Conservation (phyloP, 2,329 filamentous ascomycete genomes). For the Sporothrix humicola region DNA sequence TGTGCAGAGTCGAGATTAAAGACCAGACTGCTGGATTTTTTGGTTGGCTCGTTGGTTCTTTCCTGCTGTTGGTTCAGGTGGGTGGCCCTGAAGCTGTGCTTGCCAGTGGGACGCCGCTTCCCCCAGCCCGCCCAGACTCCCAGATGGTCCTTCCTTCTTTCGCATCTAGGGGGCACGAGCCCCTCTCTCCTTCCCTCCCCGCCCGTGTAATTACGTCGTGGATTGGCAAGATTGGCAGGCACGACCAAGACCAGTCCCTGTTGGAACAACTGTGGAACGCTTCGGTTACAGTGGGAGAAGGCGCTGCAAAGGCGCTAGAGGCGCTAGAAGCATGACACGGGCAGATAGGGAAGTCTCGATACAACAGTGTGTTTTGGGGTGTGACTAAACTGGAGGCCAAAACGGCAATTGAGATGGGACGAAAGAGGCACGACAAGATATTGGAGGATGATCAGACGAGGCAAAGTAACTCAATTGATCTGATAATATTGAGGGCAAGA, state of each 20-base stretch:
- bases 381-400: neutral
- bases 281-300: conserved; percentile 13
- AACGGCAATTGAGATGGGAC: neutral
- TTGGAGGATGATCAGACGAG: no score
- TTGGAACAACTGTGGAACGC: neutral
- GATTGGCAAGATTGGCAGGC: conserved; percentile 20
- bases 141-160: neutral
- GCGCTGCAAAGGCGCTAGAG: conserved; percentile 1
- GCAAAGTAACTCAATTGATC: no score
- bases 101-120: conserved; percentile 2
- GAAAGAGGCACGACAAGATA: no score
- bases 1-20: neutral
- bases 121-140: neutral
- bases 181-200: conserved; percentile 12
- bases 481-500: no score
- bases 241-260: conserved; percentile 12
- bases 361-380: neutral
- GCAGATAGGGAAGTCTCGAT: neutral
- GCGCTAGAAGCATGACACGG: conserved; percentile 12
- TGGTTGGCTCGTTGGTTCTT: no score
- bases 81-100: conserved; percentile 7
- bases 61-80: no score
- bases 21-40: neutral
- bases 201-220: conserved; percentile 14
- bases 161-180: neutral